Evolutionary conservation across 169 alveolate species (phyloP).

Genomic region (Plasmodium coatneyi): DNA sequence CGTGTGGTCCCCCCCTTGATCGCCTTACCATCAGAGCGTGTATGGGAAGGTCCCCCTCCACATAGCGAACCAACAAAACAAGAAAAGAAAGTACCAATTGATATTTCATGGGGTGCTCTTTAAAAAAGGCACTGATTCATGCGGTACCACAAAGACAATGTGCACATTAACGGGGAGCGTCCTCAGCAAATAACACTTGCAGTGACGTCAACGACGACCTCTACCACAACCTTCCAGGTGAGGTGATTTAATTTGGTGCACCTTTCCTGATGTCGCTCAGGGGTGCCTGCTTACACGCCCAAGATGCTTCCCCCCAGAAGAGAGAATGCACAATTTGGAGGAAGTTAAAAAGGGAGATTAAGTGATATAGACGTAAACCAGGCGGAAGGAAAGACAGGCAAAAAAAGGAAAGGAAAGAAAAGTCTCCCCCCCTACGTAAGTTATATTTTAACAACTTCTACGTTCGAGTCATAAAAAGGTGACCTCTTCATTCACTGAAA

Average conservation of each 20-base stretch:
- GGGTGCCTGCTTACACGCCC: neutral
- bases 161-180: neutral
- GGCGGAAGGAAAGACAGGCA: neutral
- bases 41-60: slow-evolving; percentile 41
- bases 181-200: neutral
- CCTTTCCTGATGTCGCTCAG: neutral
- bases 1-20: neutral
- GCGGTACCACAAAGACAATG: neutral
- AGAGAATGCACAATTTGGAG: neutral
- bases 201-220: neutral
- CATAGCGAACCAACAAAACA: neutral
- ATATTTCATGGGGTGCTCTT: slow-evolving; percentile 13
- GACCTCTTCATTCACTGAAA: neutral
- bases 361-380: neutral
- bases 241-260: neutral
- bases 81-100: neutral
- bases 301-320: neutral
- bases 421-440: neutral
- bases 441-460: slow-evolving; percentile 1
- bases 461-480: neutral
- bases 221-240: neutral
- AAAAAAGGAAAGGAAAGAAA: neutral
- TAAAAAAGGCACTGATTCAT: neutral
- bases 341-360: neutral
- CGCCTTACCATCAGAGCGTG: slow-evolving; percentile 67